Evolutionary conservation across 177 flowering plant species (phyloP).

Genomic region (Tripterygium wilfordii): DNA sequence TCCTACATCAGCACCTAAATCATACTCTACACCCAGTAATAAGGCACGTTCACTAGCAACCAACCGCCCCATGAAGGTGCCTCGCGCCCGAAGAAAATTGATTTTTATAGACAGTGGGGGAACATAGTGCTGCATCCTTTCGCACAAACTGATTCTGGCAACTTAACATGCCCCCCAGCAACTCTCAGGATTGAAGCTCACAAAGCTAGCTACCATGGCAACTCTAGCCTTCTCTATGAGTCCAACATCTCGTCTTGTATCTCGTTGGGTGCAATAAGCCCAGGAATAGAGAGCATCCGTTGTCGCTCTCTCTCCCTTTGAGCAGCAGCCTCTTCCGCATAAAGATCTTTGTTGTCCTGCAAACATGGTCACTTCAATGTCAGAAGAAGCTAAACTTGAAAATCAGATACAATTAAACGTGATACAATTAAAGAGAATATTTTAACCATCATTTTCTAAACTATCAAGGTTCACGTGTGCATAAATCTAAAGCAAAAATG

Average conservation of each 20-base stretch:
- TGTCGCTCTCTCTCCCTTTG: slow-evolving; percentile 88
- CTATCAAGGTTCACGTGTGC: too few species aligned
- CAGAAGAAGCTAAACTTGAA: too few species aligned
- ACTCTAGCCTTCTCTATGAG: slow-evolving; percentile 35
- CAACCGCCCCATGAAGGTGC: background rate
- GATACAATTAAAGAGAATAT: too few species aligned
- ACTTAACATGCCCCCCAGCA: slow-evolving; percentile 8
- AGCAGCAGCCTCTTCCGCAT: slow-evolving; percentile 96
- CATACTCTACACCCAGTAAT: slow-evolving; percentile 16
- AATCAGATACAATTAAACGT: too few species aligned
- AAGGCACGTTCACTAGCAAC: slow-evolving; percentile 8
- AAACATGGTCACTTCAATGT: background rate
- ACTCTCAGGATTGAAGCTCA: background rate
- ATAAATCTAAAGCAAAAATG: background rate
- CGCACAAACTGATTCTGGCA: slow-evolving; percentile 1
- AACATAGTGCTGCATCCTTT: slow-evolving; percentile 5
- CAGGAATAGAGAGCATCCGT: slow-evolving; percentile 86
- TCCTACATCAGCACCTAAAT: slow-evolving; percentile 30
- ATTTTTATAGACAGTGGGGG: slow-evolving; percentile 1
- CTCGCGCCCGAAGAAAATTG: background rate
- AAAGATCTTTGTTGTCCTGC: slow-evolving; percentile 98
- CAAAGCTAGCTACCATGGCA: slow-evolving; percentile 4
- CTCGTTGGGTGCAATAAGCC: slow-evolving; percentile 93
- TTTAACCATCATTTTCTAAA: too few species aligned
- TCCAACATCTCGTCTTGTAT: slow-evolving; percentile 97